These are phyloP conservation scores for Pseudotulostoma volvatum DNA, from an alignment of 495 filamentous ascomycete species.

Conservation along the genomic window DNA sequence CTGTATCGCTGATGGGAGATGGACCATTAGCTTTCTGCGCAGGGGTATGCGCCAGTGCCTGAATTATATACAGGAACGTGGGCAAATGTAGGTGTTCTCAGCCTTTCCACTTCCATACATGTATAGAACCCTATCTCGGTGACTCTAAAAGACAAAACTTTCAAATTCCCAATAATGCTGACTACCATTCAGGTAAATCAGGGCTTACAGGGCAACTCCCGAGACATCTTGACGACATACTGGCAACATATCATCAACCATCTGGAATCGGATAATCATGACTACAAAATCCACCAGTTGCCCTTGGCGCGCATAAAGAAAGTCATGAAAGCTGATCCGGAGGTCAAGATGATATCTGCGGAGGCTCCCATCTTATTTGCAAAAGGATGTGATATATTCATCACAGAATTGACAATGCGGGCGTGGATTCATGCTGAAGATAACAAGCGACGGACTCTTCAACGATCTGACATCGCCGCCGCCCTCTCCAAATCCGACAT, in stretches of 20 bases:
- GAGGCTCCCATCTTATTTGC: conserved; percentile 96
- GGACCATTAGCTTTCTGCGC: conserved; percentile 41
- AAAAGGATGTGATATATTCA: conserved; percentile 98
- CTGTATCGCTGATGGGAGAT: no score
- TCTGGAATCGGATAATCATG: conserved; percentile 85
- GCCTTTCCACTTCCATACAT: background rate
- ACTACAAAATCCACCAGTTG: conserved; percentile 94
- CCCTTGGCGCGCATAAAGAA: conserved; percentile 97
- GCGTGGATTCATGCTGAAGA: conserved; percentile 99
- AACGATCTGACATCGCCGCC: conserved; percentile 89
- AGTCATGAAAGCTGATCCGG: conserved; percentile 98
- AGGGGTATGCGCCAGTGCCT: conserved; percentile 66
- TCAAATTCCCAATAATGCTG: conserved; percentile 4
- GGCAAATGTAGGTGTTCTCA: conserved; percentile 56
- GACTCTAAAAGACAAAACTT: no score
- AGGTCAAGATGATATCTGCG: conserved; percentile 99
- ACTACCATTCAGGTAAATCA: conserved; percentile 59
- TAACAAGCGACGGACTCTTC: conserved; percentile 90
- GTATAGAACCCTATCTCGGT: no score
- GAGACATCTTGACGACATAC: conserved; percentile 93
- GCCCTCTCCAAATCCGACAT: conserved; percentile 95
- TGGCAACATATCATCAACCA: conserved; percentile 97
- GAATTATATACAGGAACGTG: conserved; percentile 87
- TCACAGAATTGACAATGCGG: conserved; percentile 96
- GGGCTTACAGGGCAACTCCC: conserved; percentile 81